These are phyloP conservation scores for Flaveria trinervia DNA, from an alignment of 129 eudicot species.

Conservation along the genomic window DNA sequence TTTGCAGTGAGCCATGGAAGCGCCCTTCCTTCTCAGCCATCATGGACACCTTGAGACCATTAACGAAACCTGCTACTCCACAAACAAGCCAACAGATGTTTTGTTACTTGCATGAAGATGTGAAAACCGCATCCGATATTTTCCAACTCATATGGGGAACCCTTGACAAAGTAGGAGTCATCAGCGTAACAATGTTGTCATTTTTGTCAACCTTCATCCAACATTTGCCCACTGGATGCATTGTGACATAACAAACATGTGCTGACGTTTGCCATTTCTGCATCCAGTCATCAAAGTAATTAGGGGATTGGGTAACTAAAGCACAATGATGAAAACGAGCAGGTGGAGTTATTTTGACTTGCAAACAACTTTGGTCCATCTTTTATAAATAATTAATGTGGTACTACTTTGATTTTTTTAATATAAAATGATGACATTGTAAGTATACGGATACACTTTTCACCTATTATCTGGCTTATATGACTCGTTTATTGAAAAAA, in stretches of 20 bases:
- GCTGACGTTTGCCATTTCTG: constrained; percentile 3
- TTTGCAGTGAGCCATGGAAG: constrained; percentile 70
- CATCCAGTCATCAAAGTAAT: neutral
- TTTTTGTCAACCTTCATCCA: neutral
- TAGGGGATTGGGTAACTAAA: too few species aligned
- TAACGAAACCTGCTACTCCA: constrained; percentile 42
- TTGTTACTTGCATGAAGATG: constrained; percentile 18
- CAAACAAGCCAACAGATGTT: constrained; percentile 44
- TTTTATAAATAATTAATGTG: neutral
- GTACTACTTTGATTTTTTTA: neutral
- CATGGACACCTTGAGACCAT: constrained; percentile 54
- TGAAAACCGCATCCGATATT: constrained; percentile 2
- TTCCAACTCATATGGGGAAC: neutral
- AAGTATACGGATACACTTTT: neutral
- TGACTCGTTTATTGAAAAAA: neutral
- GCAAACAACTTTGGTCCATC: neutral
- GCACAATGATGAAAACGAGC: neutral
- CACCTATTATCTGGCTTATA: neutral
- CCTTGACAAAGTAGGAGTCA: constrained; percentile 26
- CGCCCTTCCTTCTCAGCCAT: constrained; percentile 72
- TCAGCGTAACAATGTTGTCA: neutral
- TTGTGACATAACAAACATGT: neutral
- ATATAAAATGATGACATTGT: neutral
- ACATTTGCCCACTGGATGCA: neutral
- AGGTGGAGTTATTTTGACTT: neutral